Conservation (phyloP, 2,329 filamentous ascomycete genomes). For the Ophiostoma sp. region DNA sequence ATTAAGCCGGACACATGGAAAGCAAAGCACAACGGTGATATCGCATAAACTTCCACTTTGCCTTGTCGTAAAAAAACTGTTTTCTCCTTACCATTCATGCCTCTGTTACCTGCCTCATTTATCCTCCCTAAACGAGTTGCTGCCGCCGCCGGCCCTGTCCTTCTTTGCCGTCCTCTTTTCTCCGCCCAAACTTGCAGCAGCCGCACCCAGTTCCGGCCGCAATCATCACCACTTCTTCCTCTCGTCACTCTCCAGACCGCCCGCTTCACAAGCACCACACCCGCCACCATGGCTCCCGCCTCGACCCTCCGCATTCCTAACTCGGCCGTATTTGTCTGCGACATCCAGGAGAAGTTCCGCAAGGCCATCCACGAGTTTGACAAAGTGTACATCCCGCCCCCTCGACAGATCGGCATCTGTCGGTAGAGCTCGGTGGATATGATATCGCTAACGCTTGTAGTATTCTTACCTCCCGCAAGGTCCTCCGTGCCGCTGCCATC, state of each 20-base stretch:
- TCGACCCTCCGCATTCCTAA: slow-evolving; percentile 29
- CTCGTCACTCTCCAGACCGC: neutral
- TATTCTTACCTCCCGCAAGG: slow-evolving; percentile 66
- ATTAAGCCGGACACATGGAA: slow-evolving; percentile 15
- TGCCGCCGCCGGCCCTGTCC: neutral
- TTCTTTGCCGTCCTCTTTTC: neutral
- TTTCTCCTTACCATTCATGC: neutral
- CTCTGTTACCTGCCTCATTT: neutral
- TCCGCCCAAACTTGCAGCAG: neutral
- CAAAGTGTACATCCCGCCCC: slow-evolving; percentile 61
- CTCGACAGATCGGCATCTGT: slow-evolving; percentile 10
- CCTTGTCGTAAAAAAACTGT: neutral
- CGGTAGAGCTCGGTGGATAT: neutral
- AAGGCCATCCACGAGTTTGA: slow-evolving; percentile 80
- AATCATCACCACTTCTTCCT: neutral
- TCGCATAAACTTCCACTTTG: neutral
- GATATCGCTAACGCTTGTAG: slow-evolving; percentile 41
- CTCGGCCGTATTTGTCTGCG: slow-evolving; percentile 68
- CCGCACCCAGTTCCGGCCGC: neutral
- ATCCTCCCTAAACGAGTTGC: neutral
- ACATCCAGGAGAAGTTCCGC: slow-evolving; percentile 92
- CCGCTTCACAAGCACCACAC: neutral
- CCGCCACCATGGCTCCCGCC: slow-evolving; percentile 20
- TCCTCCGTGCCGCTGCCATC: slow-evolving; percentile 63
- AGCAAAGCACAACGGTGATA: neutral